Percentiles rank a stretch among this genome's conserved stretches.
Conservation (phyloP, 2,329 filamentous ascomycete genomes). For the Raffaelea arxii region DNA sequence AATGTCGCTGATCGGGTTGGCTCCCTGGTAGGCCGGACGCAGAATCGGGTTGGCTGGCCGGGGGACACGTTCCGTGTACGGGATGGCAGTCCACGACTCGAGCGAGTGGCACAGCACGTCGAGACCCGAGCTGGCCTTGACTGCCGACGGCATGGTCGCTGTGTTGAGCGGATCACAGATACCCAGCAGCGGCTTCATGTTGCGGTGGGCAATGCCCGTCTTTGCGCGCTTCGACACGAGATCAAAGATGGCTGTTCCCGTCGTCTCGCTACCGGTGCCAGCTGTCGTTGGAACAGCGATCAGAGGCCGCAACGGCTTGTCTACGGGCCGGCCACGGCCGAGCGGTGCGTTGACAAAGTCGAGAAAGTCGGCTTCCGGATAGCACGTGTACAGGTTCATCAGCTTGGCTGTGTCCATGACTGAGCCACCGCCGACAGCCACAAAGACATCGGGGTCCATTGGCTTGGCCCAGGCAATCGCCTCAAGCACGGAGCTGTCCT, state of each 20-base stretch:
- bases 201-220: slow-evolving; percentile 90
- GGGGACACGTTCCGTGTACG: slow-evolving; percentile 76
- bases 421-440: slow-evolving; percentile 85
- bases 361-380: slow-evolving; percentile 85
- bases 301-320: slow-evolving; percentile 60
- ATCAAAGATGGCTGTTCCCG: slow-evolving; percentile 96
- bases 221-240: slow-evolving; percentile 83
- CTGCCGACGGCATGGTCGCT: slow-evolving; percentile 86
- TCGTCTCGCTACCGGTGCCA: slow-evolving; percentile 86
- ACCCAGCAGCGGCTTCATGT: slow-evolving; percentile 88
- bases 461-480: slow-evolving; percentile 81
- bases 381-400: slow-evolving; percentile 92
- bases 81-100: slow-evolving; percentile 96
- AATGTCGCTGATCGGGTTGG: slow-evolving; percentile 95
- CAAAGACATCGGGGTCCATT: slow-evolving; percentile 74
- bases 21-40: slow-evolving; percentile 89
- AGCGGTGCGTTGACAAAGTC: slow-evolving; percentile 97
- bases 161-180: slow-evolving; percentile 85
- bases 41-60: slow-evolving; percentile 82
- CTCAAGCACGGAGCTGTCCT: slow-evolving; percentile 83
- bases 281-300: slow-evolving; percentile 80
- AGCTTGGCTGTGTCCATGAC: slow-evolving; percentile 98
- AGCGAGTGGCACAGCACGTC: slow-evolving; percentile 93
- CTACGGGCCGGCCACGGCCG: slow-evolving; percentile 71
- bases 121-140: slow-evolving; percentile 83